Evolutionary conservation across 352 stramenopile genomes (phyloP).

Genomic region (Pythium dissimile): DNA sequence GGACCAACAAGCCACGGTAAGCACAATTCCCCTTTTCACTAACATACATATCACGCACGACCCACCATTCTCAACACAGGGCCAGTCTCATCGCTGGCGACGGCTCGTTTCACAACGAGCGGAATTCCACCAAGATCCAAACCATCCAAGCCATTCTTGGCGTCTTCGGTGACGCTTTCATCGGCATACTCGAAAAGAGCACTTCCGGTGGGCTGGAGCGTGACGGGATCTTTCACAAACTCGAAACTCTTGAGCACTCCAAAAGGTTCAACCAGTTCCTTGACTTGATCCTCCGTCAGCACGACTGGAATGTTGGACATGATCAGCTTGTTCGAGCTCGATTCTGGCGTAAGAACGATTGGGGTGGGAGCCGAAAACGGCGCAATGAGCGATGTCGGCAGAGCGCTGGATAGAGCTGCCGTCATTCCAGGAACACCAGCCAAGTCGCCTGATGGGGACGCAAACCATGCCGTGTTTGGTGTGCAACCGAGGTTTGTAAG

Average conservation of each 20-base stretch:
- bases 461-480: constrained; percentile 79
- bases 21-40: not conserved
- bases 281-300: constrained; percentile 71
- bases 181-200: constrained; percentile 83
- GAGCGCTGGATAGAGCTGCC: not conserved
- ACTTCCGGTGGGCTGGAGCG: constrained; percentile 53
- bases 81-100: constrained; percentile 37
- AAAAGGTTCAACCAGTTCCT: constrained; percentile 84
- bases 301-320: constrained; percentile 85
- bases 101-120: constrained; percentile 61
- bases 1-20: not conserved
- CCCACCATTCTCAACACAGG: constrained; percentile 71
- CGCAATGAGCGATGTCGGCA: not conserved
- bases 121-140: constrained; percentile 73
- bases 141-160: constrained; percentile 68
- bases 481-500: constrained; percentile 79
- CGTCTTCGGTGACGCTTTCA: constrained; percentile 45
- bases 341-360: not conserved
- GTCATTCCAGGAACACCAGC: constrained; percentile 10
- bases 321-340: constrained; percentile 45
- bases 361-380: not conserved
- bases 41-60: not conserved
- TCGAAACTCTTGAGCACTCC: constrained; percentile 64
- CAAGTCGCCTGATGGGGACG: constrained; percentile 23
- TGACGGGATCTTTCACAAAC: constrained; percentile 50